Percentiles rank a stretch among this genome's conserved stretches.
Evolutionary conservation across 2,329 filamentous ascomycete species (phyloP).

Genomic region (Penicillium nordicum): DNA sequence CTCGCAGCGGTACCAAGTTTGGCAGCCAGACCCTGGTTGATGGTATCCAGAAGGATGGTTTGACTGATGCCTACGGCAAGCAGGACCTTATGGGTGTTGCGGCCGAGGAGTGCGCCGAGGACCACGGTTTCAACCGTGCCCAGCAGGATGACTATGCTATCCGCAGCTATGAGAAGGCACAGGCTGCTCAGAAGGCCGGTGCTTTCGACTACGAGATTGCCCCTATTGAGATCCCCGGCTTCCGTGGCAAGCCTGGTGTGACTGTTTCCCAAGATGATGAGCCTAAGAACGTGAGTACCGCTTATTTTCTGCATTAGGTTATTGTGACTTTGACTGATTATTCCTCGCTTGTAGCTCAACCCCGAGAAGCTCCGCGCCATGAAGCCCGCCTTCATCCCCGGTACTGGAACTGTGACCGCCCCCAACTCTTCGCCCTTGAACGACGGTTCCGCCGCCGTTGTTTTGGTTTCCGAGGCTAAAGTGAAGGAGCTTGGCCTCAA

Average conservation of each 20-base stretch:
- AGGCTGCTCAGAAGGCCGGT: constrained; percentile 76
- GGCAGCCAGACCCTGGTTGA: constrained; percentile 86
- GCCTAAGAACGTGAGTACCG: constrained; percentile 71
- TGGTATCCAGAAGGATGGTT: constrained; percentile 87
- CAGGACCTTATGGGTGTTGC: constrained; percentile 95
- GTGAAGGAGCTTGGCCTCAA: constrained; percentile 87
- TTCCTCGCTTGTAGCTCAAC: constrained; percentile 54
- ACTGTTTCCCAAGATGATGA: constrained; percentile 86
- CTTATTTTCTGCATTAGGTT: background rate
- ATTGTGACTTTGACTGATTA: background rate
- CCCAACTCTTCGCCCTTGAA: constrained; percentile 96
- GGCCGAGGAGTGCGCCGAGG: constrained; percentile 84
- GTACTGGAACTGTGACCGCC: constrained; percentile 80
- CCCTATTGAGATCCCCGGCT: constrained; percentile 81
- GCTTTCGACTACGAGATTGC: constrained; percentile 82
- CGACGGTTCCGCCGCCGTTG: constrained; percentile 86
- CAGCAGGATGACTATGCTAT: constrained; percentile 96
- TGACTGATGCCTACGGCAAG: constrained; percentile 87
- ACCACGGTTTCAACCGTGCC: constrained; percentile 77
- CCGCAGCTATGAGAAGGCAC: constrained; percentile 88
- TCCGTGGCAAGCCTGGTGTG: constrained; percentile 82
- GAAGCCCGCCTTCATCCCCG: constrained; percentile 76
- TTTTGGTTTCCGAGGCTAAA: constrained; percentile 91
- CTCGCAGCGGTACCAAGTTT: constrained; percentile 88
- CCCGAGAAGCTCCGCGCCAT: constrained; percentile 78